Conservation (phyloP, 2,329 filamentous ascomycete species). For the Lachnellula willkommii region DNA sequence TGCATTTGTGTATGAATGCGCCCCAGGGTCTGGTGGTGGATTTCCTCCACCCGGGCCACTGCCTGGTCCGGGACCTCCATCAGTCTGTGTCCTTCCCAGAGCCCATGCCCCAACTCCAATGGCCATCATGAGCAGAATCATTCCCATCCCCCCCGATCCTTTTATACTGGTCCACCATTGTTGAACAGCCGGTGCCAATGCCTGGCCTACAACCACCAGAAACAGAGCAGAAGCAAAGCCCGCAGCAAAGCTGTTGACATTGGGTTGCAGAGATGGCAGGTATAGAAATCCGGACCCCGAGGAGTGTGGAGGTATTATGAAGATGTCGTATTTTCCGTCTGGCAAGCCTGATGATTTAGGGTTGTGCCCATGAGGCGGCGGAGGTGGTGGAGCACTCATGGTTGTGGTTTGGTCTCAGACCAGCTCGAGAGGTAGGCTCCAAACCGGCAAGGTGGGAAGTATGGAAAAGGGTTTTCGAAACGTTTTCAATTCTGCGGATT, state of each 20-base stretch:
- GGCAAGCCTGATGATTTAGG: conserved; percentile 70
- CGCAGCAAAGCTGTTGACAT: conserved; percentile 85
- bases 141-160: conserved; percentile 66
- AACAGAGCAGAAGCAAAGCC: conserved; percentile 75
- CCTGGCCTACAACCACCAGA: conserved; percentile 65
- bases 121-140: conserved; percentile 64
- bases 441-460: not conserved
- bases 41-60: conserved; percentile 13
- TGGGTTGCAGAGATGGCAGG: conserved; percentile 80
- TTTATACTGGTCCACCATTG: conserved; percentile 68
- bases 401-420: conserved; percentile 11
- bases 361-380: conserved; percentile 77
- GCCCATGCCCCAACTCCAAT: conserved; percentile 78
- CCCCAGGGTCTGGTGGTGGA: conserved; percentile 11
- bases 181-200: conserved; percentile 66
- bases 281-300: conserved; percentile 87
- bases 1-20: conserved; percentile 17
- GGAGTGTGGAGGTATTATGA: conserved; percentile 90
- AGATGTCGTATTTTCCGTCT: conserved; percentile 91
- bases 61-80: conserved; percentile 35
- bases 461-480: not conserved
- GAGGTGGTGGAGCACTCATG: conserved; percentile 58
- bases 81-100: conserved; percentile 59
- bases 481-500: not conserved
- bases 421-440: not conserved